Evolutionary conservation across 106 monocot genomes (phyloP), one percentile per base, ranked within the genome.

Genomic region (Ottelia alismoides): DNA sequence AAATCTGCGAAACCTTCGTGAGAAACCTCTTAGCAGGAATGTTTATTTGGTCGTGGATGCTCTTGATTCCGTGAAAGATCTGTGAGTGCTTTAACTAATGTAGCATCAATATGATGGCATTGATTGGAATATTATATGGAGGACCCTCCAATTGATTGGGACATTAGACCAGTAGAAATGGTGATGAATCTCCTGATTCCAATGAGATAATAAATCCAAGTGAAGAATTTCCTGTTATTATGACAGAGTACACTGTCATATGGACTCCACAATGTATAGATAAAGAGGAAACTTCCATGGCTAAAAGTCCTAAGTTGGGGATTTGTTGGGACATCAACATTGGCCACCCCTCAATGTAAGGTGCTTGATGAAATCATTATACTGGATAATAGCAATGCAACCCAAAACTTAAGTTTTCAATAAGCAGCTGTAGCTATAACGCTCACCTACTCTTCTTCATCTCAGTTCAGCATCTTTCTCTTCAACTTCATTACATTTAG

Each of bases 271-370:
- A n/a, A n/a, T 63, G 53, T 65, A 81, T 75, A 45, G 31, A 70
- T 57, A 48, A 28, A 47, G 52, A 51, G 18, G 27, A 47, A 29
- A 68, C 68, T 52, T 68, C 82, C 69, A 22, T 47, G 58, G 52
- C 27, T 20, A 62, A 47, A 52, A 64, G 49, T 59, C 64, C 69
- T 30, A 76, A 90, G 31, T 52, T 78, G 28, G 90, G 73, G 23
- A 90, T 90, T 65, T 77, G 85, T 54, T 98, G 98, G 98, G 85
- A 98, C 72, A 70, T 86, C 57, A 70, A 79, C 55, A 65, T 77
- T 63, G 82, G 83, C 64, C 82, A 79, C n/a, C 73, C 69, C 76
- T 71, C 59, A 66, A 53, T 51, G 35, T 47, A 27, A 7, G 22
- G 50, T 62, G 62, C 23, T 65, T 57, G 76, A 73, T 65, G 79